Evolutionary conservation across 2,329 filamentous ascomycete species (phyloP).

Genomic region (Fonsecaea pugnacius): DNA sequence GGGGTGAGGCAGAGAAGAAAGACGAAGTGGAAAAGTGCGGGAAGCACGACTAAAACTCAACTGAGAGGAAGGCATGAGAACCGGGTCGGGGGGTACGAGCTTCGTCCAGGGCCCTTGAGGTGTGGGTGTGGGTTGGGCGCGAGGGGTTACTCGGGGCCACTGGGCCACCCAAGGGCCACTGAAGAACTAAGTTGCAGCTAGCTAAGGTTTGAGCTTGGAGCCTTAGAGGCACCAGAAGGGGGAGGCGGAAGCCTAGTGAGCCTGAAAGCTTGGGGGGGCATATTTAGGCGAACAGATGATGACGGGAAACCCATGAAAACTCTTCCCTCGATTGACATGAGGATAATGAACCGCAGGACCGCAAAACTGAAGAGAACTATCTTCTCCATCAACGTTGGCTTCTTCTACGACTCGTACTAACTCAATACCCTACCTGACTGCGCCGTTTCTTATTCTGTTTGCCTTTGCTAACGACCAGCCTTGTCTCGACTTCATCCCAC

Average conservation of each 20-base stretch:
- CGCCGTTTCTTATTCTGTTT: neutral
- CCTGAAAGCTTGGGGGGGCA: conserved; percentile 6
- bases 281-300: conserved; percentile 5
- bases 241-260: conserved; percentile 1
- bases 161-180: conserved; percentile 1
- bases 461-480: neutral
- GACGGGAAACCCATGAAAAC: conserved; percentile 6
- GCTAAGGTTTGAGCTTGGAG: conserved; percentile 3
- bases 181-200: conserved; percentile 5
- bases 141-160: conserved; percentile 13
- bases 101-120: conserved; percentile 1
- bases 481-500: conserved; percentile 1
- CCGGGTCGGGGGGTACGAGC: conserved; percentile 1
- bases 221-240: conserved; percentile 1
- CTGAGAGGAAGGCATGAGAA: conserved; percentile 9
- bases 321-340: conserved; percentile 3
- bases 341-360: neutral
- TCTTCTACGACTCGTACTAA: neutral
- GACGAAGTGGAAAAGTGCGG: conserved; percentile 32
- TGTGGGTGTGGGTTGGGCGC: conserved; percentile 5
- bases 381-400: neutral
- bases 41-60: conserved; percentile 28
- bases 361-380: neutral
- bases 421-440: neutral
- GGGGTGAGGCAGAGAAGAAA: conserved; percentile 31